These are phyloP conservation scores for Puccinia sorghi DNA, from an alignment of 1,284 basidiomycete genomes.

Conservation along the genomic window DNA sequence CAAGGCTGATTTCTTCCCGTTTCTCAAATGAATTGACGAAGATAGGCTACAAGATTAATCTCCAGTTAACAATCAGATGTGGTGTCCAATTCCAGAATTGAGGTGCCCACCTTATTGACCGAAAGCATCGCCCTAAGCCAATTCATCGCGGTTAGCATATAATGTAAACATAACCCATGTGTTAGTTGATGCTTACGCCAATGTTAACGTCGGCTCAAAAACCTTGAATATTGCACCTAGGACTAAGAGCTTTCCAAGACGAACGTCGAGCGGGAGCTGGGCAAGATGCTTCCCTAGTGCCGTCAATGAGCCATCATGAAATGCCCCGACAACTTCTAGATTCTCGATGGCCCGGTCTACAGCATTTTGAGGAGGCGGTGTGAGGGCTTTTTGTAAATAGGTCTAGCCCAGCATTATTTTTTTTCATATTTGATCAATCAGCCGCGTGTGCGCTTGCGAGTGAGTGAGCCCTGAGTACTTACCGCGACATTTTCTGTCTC, in stretches of 20 bases:
- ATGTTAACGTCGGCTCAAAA: constrained; percentile 56
- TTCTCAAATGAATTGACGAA: constrained; percentile 79
- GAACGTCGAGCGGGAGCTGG: constrained; percentile 81
- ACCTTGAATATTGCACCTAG: constrained; percentile 57
- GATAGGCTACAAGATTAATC: constrained; percentile 82
- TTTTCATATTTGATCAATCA: constrained; percentile 7
- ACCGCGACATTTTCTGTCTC: constrained; percentile 78
- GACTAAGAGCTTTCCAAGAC: constrained; percentile 73
- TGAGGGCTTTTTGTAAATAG: constrained; percentile 73
- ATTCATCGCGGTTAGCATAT: not conserved
- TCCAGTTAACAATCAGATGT: constrained; percentile 66
- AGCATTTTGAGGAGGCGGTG: constrained; percentile 74
- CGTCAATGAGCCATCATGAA: constrained; percentile 69
- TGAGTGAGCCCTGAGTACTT: constrained; percentile 55
- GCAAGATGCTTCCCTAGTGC: constrained; percentile 80
- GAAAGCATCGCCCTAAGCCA: constrained; percentile 40
- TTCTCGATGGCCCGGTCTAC: constrained; percentile 77
- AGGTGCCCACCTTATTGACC: constrained; percentile 32
- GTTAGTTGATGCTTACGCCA: constrained; percentile 61
- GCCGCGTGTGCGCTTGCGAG: not conserved
- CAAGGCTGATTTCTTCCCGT: constrained; percentile 75
- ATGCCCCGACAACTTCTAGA: constrained; percentile 76
- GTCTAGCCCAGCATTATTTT: constrained; percentile 55
- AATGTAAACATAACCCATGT: constrained; percentile 67
- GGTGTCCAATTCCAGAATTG: not conserved